Evolutionary conservation across 2,329 filamentous ascomycete genomes (phyloP), one percentile per base, ranked within the genome.

Genomic region (Ascochyta clinopodiicola): DNA sequence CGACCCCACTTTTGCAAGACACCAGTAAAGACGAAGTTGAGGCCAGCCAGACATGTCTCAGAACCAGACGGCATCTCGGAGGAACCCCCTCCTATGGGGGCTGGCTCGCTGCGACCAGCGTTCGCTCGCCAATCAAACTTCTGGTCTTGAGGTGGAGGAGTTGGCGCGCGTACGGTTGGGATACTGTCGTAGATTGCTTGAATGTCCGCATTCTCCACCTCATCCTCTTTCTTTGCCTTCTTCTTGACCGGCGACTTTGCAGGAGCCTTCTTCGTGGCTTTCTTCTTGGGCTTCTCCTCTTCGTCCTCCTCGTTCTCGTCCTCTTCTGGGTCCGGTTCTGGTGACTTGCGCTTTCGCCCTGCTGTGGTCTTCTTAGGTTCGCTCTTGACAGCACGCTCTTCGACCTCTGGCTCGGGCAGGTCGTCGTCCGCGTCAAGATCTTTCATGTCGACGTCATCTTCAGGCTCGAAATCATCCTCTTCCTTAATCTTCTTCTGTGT

Each of bases 11-110:
- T 88, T 57, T 90, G 85, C 35, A 98, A 80, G 22, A 97, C 83
- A 22, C 95, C 95, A 0, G 96, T 99, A 68, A 99, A 99, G 25
- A 99, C 95, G 70, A 99, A 99, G 0, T 87, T 90, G 51, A 98
- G 81, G 0, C 96, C 95, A 50, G 88, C 88, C 51, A 99, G 84
- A 71, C 95, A 99, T 66, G 97, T 96, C 10, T 95, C 91, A 47
- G 88, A 87, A 7, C 95, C 95, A 19, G 86, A 84, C 0, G 95
- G 95, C 44, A 97, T 79, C 15, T 96, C 91, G 27, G 81, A 48
- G 2, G 65, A 86, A 9, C 82, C 79, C 10, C 86, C 87, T 21
- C 84, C 81, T 44, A 84, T 83, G 7, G 86, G 84, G 17, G 91
- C 85, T 2, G 86, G 84, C 15, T 86, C 79, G 72, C 85, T 88